Evolutionary conservation across 2,329 filamentous ascomycete species (phyloP), one percentile per base, ranked within the genome.

Genomic region (Monosporascus sp.): DNA sequence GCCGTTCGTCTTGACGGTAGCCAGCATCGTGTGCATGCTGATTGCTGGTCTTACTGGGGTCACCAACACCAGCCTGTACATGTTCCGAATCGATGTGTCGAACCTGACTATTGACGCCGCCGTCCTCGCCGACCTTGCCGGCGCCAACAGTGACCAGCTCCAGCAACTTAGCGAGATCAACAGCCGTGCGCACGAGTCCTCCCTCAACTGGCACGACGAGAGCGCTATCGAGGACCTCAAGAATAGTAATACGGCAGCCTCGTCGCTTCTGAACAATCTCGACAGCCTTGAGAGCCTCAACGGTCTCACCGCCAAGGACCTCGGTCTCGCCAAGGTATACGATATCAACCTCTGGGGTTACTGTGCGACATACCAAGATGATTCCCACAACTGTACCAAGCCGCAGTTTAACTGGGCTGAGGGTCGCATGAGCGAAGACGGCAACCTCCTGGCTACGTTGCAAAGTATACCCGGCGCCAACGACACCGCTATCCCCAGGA

Each of bases 271-370:
- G 46, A 52, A 52, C 44, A 57, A 61, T 36, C 49, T 59, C 17
- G 59, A 52, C 50, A 54, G 55, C 22, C 31, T 56, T 17, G 24
- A 52, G 3, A 38, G 43, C 19, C 54, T 54, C 19, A 27, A 46
- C 41, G 45, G 50, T 34, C 8, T 53, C 49, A 84, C 80, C 4
- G 82, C 82, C 7, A 60, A 68, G 1, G 73, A 82, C 24, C 77
- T 90, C 44, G 77, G 81, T 52, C 80, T 96, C 55, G 82, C 80
- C 64, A 84, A 93, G 67, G 79, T 85, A 65, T 97, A 97, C 81
- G 82, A 88, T 56, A 79, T 97, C 67, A 84, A 82, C 66, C 79
- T 97, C 38, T 96, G 90, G 88, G 88, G 88, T 68, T 96, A 91
- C 81, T 97, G 94, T 81, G 76, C 77, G 53, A 84, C 81, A 51